Evolutionary conservation across 2,329 filamentous ascomycete genomes (phyloP).

Genomic region (Cladophialophora yegresii): DNA sequence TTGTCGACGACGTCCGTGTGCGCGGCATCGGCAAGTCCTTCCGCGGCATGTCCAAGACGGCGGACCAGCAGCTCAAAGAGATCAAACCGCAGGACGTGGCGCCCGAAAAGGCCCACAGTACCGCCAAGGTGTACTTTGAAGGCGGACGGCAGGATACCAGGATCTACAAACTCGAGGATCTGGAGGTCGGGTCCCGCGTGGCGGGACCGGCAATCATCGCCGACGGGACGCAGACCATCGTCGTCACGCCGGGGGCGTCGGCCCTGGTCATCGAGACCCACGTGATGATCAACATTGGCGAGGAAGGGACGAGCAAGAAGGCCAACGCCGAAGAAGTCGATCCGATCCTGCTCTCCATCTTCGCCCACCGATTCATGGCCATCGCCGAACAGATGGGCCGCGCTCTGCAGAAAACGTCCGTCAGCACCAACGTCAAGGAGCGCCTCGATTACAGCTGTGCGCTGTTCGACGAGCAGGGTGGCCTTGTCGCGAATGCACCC

Average conservation of each 20-base stretch:
- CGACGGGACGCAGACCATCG: constrained; percentile 76
- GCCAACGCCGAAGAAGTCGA: constrained; percentile 43
- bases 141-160: constrained; percentile 75
- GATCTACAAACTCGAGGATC: constrained; percentile 76
- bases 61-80: constrained; percentile 77
- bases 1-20: constrained; percentile 85
- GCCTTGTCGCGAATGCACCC: constrained; percentile 73
- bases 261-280: constrained; percentile 82
- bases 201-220: constrained; percentile 82
- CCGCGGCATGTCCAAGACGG: constrained; percentile 73
- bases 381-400: constrained; percentile 63
- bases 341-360: constrained; percentile 58
- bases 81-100: constrained; percentile 62
- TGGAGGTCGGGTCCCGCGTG: constrained; percentile 71
- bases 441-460: constrained; percentile 76
- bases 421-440: constrained; percentile 74
- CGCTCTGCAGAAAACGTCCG: constrained; percentile 58
- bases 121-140: constrained; percentile 77
- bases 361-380: constrained; percentile 60
- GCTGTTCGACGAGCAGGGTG: constrained; percentile 70
- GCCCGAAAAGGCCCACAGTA: constrained; percentile 66
- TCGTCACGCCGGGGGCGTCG: constrained; percentile 75
- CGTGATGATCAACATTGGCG: constrained; percentile 80
- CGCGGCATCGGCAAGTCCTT: constrained; percentile 89
- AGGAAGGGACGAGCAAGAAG: constrained; percentile 43